Evolutionary conservation across 148 eudicot species (phyloP), one percentile per base, ranked within the genome.

Genomic region (Pouteria glomerata): DNA sequence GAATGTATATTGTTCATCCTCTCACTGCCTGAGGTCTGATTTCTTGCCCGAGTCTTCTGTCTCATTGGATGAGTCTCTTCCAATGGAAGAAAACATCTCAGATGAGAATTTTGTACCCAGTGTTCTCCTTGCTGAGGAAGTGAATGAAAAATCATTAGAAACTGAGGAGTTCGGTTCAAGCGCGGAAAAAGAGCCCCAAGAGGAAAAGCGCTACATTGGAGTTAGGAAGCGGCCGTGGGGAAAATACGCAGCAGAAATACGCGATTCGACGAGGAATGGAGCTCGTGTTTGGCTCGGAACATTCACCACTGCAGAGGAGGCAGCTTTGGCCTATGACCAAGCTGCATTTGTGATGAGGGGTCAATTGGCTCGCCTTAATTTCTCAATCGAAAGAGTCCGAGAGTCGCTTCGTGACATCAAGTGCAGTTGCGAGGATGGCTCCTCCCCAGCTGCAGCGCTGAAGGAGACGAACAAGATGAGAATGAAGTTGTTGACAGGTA

Each of bases 161-260:
- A 31, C 34, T 4, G 66, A 60, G 29, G 68, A 60, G 50, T 33
- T 34, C 41, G 1, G 23, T 3, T 50, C 57, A 72, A 31, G 6
- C 6, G 41, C 30, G 4, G 21, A 52, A 15, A 5, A 56, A 44
- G 24, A 45, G 45, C 72, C 55, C 3, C 18, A 61, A 18, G 70
- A 34, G 53, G 67, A 39, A 4, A 63, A 53, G 14, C 75, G 68
- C 42, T 82, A 74, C 59, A 66, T 78, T 6, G 85, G 85, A 24
- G 76, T 82, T 2, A 72, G 85, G 16, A 41, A 78, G 60, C 73
- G 85, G 53, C 84, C 84, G 6, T 78, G 84, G 84, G 84, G 84
- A 2, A 78, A 78, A 18, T 81, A 64, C 53, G 84, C 84, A 0
- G 84, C 84, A 0, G 84, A 81, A 66, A 81, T 81, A 57, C 78